A percentile compares a stretch with the other conserved stretches of the same genome.
Evolutionary conservation across 257 asterid species (phyloP).

Genomic region (Lavandula angustifolia): DNA sequence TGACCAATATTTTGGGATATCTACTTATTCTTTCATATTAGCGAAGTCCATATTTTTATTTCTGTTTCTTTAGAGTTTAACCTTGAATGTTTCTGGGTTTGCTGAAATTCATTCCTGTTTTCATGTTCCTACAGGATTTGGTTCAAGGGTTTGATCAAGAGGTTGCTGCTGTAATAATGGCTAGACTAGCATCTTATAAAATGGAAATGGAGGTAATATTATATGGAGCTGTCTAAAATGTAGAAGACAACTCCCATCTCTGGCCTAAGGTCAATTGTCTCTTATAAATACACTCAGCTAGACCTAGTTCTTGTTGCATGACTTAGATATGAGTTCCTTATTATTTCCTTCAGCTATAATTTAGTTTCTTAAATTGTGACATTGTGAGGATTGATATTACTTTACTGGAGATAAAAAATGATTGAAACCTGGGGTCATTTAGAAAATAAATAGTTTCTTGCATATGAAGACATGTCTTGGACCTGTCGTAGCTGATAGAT

Average conservation of each 20-base stretch:
- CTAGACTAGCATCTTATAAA: slow-evolving; percentile 89
- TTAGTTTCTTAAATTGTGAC: slow-evolving; percentile 10
- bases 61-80: background rate
- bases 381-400: slow-evolving; percentile 4
- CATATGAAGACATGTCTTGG: background rate
- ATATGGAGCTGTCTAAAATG: slow-evolving; percentile 7
- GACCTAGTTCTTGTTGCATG: slow-evolving; percentile 13
- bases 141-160: slow-evolving; percentile 98
- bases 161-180: slow-evolving; percentile 92
- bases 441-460: background rate
- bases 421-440: background rate
- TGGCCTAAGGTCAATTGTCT: slow-evolving; percentile 12
- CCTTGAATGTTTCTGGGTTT: slow-evolving; percentile 3
- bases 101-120: slow-evolving; percentile 23
- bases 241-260: background rate
- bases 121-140: slow-evolving; percentile 59
- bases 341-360: slow-evolving; percentile 12
- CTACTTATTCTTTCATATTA: slow-evolving; percentile 6
- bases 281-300: background rate
- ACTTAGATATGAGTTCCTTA: slow-evolving; percentile 10
- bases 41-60: background rate
- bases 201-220: slow-evolving; percentile 92
- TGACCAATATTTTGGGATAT: slow-evolving; percentile 7
- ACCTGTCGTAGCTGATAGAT: background rate
- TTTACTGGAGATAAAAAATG: background rate